Evolutionary conservation across 352 stramenopile genomes (phyloP), one percentile per base, ranked within the genome.

Genomic region (Globisporangium megalacanthum): DNA sequence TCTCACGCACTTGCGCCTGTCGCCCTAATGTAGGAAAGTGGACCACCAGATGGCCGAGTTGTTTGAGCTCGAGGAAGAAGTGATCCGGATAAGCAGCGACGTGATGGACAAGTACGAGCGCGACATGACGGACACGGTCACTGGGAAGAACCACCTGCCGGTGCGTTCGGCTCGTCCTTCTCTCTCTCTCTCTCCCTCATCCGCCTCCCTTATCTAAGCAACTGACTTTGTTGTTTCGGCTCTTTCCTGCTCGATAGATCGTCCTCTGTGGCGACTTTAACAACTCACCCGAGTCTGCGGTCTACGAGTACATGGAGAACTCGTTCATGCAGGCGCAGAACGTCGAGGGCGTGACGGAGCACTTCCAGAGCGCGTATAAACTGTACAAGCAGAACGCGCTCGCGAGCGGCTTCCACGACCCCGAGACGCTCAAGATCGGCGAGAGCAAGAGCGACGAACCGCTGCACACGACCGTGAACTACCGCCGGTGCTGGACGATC

Each of bases 231-330:
- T 6, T 25, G 15, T 17, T n/a, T n/a, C n/a, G n/a, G n/a, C n/a
- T n/a, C 31, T 20, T 19, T 11, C 13, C 0, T 33, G 14, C 22
- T n/a, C n/a, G n/a, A 14, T 45, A 82, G 69, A 83, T 95, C 19
- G 79, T 95, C 35, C 64, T 95, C 2, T 93, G 83, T 31, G 85
- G 85, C 29, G 85, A 95, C 60, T 95, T 95, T 49, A 95, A 95
- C 65, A 95, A 95, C 66, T 92, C 82, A 1, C 85, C 83, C 14
- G 76, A 90, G 50, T 93, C 82, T 5, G 73, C 77, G 22, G 70
- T 95, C 49, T 95, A 95, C 71, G 73, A 89, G 63, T 93, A 95
- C 66, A 92, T 95, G 85, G 72, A 92, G 56, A 87, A 73, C 58
- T 75, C 77, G n/a, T 93, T 95, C 61, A 88, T 94, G 76, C 79